Base-by-base conservation (phyloP, 164 flowering plant genomes). In the Chimonanthus praecox region DNA sequence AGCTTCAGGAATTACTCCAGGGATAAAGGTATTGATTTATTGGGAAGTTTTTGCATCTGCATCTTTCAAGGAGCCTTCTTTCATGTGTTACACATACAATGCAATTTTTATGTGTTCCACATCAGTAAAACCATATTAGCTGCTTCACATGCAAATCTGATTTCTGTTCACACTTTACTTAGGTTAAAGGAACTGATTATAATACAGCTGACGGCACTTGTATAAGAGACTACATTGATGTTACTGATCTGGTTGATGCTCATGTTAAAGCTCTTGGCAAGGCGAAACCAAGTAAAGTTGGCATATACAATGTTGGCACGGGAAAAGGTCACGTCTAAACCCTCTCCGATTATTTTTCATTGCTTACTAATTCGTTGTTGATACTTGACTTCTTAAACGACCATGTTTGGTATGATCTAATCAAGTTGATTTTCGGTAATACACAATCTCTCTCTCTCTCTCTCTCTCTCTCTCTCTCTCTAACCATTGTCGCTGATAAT, bases 281-380 rank as follows among this genome's bases (percentile, higher is more conserved):
- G 80, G 97, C 97, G 68, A 76, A 46, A 63, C 91, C 90, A 2
- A 73, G 82, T 18, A 87, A 93, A 76, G 95, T 95, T 60, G 99
- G 99, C 71, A 95, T 95, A 71, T 95, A 90, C 84, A 95, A 95
- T 79, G 98, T 95, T 46, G 99, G 99, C 73, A 95, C 99, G 6
- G 98, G 99, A 78, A 88, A 80, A 89, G 99, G 99, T 94, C 5
- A 43, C 20, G 10, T 33, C 13, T 2, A 7, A 6, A 33, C 44
- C 9, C 47, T 65, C 16, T 44, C 44, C 10, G 3, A 65, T 8
- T 15, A 33, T 65, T n/a, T 33, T 7, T 3, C 47, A 6, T 2
- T 43, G 44, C 47, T 33, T 47, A 33, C 46, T 8, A 20, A 20
- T 33, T 15, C 8, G 4, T 6, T 62, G 8, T 62, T 15, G 7